phyloP scores from a whole-genome alignment of 1,139 yeast species.

The Pichia sp. region DNA sequence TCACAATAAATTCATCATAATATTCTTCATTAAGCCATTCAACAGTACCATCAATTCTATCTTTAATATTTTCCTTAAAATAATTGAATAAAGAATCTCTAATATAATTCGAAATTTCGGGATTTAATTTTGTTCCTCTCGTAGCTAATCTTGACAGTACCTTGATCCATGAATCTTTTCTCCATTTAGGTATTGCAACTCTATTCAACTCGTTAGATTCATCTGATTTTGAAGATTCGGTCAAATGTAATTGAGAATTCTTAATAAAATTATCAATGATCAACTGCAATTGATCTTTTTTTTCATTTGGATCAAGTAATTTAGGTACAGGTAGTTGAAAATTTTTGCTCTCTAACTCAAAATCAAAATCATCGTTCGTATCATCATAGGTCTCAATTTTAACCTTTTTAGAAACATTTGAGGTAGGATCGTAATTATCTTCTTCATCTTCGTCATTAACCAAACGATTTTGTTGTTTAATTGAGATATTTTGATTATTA shows the following conservation, averaged over 20 bases:
- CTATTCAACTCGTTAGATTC: background rate
- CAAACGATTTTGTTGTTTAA: no score
- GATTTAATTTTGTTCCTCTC: conserved; percentile 52
- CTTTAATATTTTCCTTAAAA: conserved; percentile 68
- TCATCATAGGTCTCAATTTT: conserved; percentile 25
- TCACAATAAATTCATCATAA: conserved; percentile 47
- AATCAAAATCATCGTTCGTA: conserved; percentile 37
- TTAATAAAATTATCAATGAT: conserved; percentile 52
- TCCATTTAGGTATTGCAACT: conserved; percentile 45
- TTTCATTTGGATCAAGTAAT: conserved; percentile 41
- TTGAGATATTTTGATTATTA: no score
- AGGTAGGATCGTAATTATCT: conserved; percentile 22
- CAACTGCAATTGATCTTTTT: conserved; percentile 45
- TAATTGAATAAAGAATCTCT: conserved; percentile 68
- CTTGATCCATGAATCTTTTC: conserved; percentile 68
- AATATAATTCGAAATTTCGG: conserved; percentile 50
- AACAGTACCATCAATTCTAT: conserved; percentile 68
- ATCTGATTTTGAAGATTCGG: conserved; percentile 1
- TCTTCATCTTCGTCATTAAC: conserved; percentile 27
- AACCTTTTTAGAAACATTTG: conserved; percentile 15
- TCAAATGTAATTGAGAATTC: conserved; percentile 33
- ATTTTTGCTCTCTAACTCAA: conserved; percentile 37
- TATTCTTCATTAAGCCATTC: conserved; percentile 97
- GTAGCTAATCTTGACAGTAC: conserved; percentile 75
- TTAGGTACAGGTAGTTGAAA: conserved; percentile 58